A percentile compares a stretch with the other conserved stretches of the same genome.
phyloP scores from a whole-genome alignment of 2,329 filamentous ascomycete species.

The Orbilia blumenaviensis region DNA sequence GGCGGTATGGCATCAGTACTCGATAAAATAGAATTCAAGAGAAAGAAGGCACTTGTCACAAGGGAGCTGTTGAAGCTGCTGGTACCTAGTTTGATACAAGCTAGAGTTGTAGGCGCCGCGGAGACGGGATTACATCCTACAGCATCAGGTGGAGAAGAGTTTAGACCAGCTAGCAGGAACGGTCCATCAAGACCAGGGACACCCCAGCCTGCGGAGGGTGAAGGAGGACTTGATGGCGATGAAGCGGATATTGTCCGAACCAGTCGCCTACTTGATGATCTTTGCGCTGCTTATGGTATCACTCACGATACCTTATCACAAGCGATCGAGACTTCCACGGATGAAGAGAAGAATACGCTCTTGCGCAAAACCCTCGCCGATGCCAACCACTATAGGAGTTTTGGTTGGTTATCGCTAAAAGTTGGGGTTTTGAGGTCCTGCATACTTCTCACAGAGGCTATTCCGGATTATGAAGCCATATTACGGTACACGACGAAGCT shows the following conservation, averaged over 20 bases:
- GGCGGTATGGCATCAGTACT: slow-evolving; percentile 89
- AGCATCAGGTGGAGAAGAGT: slow-evolving; percentile 67
- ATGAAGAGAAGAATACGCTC: slow-evolving; percentile 63
- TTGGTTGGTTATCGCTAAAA: slow-evolving; percentile 82
- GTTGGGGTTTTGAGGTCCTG: slow-evolving; percentile 87
- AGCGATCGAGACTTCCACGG: slow-evolving; percentile 14
- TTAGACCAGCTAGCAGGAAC: slow-evolving; percentile 72
- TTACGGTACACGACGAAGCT: slow-evolving; percentile 85
- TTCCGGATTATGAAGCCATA: slow-evolving; percentile 92
- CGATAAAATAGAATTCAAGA: slow-evolving; percentile 77
- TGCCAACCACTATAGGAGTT: slow-evolving; percentile 61
- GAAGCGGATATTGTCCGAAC: slow-evolving; percentile 72
- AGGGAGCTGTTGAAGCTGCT: slow-evolving; percentile 84
- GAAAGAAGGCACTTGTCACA: slow-evolving; percentile 91
- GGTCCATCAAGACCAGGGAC: slow-evolving; percentile 61
- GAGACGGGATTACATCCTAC: slow-evolving; percentile 96
- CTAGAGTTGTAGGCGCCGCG: slow-evolving; percentile 90
- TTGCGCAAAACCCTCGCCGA: slow-evolving; percentile 61
- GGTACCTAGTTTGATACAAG: slow-evolving; percentile 85
- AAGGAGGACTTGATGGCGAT: slow-evolving; percentile 70
- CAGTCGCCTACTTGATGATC: slow-evolving; percentile 70
- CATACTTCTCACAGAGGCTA: slow-evolving; percentile 89
- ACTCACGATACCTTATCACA: slow-evolving; percentile 59
- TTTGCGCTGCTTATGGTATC: slow-evolving; percentile 73
- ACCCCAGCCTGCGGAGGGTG: slow-evolving; percentile 62